Evolutionary conservation across 2,329 filamentous ascomycete species (phyloP), one percentile per base, ranked within the genome.

Genomic region (Thielaviopsis populi): DNA sequence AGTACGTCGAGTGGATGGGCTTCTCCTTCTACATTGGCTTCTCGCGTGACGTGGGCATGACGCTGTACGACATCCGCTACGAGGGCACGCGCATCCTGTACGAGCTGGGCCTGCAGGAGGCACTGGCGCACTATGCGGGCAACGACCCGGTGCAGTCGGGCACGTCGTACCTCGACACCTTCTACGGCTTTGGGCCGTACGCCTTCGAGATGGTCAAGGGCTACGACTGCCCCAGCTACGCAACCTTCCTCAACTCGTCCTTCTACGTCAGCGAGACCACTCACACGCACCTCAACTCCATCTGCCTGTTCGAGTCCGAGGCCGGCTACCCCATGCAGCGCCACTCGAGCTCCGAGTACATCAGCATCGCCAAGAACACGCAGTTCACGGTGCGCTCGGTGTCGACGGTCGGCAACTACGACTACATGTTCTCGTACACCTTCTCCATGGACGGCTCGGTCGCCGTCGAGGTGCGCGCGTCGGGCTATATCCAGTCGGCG

Each of bases 21-120:
- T 82, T 78, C 71, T 73, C 74, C 2, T 81, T 82, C 69, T 82
- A 79, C 70, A 71, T 80, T 24, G 71, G 75, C 11, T 76, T 75
- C 66, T 73, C 73, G 5, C 74, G 75, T 48, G 72, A 75, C 2
- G 74, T 77, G 1, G 79, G 78, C 0, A 67, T 80, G 10, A 74
- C 73, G 67, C 70, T 81, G 13, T 78, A 74, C 68, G 79, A 81
- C 67, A 77, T 81, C 66, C 73, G 73, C 24, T 80, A 78, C 71
- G 77, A 78, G 67, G 77, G 75, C 13, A 74, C 80, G 66, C 73
- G 78, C 1, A 73, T 81, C 53, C 71, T 81, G 56, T 81, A 81
- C 68, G 78, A 81, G 70, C 74, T 81, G 3, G 75, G 75, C 8
- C 71, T 81, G 60, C 78, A 82, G 68, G 79, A 81, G 69, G 79